phyloP scores from a whole-genome alignment of 768 basidiomycete species.

The Hericium coralloides region DNA sequence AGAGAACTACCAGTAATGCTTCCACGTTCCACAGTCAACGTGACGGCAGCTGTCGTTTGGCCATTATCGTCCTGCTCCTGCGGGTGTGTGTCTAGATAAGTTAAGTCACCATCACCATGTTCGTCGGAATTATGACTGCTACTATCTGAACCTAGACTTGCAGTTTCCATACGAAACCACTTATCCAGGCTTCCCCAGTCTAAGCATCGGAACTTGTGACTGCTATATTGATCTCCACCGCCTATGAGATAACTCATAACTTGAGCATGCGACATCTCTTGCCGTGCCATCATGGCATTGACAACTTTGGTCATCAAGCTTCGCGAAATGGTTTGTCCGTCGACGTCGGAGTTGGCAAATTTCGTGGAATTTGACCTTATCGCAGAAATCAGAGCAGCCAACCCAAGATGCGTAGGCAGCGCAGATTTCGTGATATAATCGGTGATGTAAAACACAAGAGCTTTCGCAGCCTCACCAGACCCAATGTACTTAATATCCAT shows the following conservation, averaged over 20 bases:
- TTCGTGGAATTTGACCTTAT: neutral
- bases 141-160: too few relatives aligned
- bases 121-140: too few relatives aligned
- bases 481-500: conserved; percentile 41
- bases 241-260: neutral
- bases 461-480: conserved; percentile 32
- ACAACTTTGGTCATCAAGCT: neutral
- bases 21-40: neutral
- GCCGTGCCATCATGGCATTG: neutral
- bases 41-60: too few relatives aligned
- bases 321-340: neutral
- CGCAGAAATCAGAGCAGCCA: neutral
- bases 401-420: conserved; percentile 29
- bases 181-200: neutral
- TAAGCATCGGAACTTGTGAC: neutral
- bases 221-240: neutral
- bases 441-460: conserved; percentile 36
- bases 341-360: conserved; percentile 1
- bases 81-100: neutral
- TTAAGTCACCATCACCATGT: too few relatives aligned
- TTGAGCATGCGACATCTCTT: neutral
- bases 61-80: too few relatives aligned
- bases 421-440: conserved; percentile 39
- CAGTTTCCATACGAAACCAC: too few relatives aligned
- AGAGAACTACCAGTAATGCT: neutral